Conservation (phyloP, 441 rosid genomes). For the Rhodomyrtus psidioides region DNA sequence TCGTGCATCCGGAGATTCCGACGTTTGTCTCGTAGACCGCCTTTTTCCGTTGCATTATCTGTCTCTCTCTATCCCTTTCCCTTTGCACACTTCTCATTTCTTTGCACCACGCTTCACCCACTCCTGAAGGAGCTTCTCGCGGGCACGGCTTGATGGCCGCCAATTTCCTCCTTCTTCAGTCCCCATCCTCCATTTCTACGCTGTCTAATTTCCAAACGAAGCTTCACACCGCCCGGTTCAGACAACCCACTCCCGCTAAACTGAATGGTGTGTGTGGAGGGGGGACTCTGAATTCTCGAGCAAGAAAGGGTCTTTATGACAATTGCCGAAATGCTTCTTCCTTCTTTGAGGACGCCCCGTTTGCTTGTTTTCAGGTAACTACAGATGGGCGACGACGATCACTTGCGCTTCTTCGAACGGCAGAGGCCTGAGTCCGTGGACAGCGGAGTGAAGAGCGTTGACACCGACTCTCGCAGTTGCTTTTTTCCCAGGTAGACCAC, state of each 20-base stretch:
- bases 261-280: not conserved
- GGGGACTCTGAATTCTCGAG: not conserved
- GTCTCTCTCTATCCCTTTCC: not conserved
- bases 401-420: slow-evolving; percentile 55
- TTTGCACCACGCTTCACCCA: not conserved
- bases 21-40: not conserved
- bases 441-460: slow-evolving; percentile 25
- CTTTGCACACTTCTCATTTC: not conserved
- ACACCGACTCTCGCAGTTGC: slow-evolving; percentile 43
- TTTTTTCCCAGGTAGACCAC: slow-evolving; percentile 84
- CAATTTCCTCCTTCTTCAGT: slow-evolving; percentile 20
- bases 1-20: not conserved
- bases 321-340: not conserved
- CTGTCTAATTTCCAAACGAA: not conserved
- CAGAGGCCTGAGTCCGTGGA: slow-evolving; percentile 42
- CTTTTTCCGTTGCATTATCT: not conserved
- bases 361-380: slow-evolving; percentile 11
- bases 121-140: not conserved
- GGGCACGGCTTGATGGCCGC: slow-evolving; percentile 19
- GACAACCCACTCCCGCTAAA: slow-evolving; percentile 5
- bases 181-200: not conserved
- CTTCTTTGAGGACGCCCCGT: not conserved
- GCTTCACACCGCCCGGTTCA: slow-evolving; percentile 6
- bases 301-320: not conserved
- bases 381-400: slow-evolving; percentile 16